A percentile compares a stretch with the other conserved stretches of the same genome.
phyloP scores from a whole-genome alignment of 495 filamentous ascomycete genomes.

The Sporormia fimetaria region DNA sequence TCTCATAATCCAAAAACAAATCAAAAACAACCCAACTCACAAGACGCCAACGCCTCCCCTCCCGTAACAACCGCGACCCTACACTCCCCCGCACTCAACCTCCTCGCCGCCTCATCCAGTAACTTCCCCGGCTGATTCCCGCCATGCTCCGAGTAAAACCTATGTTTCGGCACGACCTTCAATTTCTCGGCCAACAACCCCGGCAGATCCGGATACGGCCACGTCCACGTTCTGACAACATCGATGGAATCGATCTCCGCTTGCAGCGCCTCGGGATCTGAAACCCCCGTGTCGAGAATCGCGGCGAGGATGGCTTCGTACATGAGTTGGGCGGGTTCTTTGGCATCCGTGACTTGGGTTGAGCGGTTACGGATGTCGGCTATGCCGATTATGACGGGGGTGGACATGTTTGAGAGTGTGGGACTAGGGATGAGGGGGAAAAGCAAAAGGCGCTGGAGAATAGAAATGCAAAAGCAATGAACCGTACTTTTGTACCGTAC shows the following conservation, averaged over 20 bases:
- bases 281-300: slow-evolving; percentile 33
- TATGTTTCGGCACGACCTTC: slow-evolving; percentile 32
- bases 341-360: slow-evolving; percentile 38
- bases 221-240: slow-evolving; percentile 48
- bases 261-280: slow-evolving; percentile 28
- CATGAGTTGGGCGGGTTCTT: slow-evolving; percentile 44
- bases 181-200: slow-evolving; percentile 36
- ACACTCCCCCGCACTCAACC: slow-evolving; percentile 37
- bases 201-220: slow-evolving; percentile 44
- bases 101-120: slow-evolving; percentile 45
- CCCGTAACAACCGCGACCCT: slow-evolving; percentile 44
- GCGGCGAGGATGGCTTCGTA: slow-evolving; percentile 38
- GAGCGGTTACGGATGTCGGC: slow-evolving; percentile 44
- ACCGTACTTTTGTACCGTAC: too few species aligned
- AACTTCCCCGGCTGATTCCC: slow-evolving; percentile 44
- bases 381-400: slow-evolving; percentile 42
- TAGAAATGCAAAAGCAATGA: too few species aligned
- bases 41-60: slow-evolving; percentile 45
- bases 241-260: slow-evolving; percentile 42
- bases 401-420: too few species aligned
- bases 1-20: slow-evolving; percentile 1
- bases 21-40: slow-evolving; percentile 22
- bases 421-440: too few species aligned
- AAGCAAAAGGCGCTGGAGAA: too few species aligned
- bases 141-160: slow-evolving; percentile 40